Evolutionary conservation across 2,329 filamentous ascomycete genomes (phyloP).

Genomic region (Fusarium verticillioides): DNA sequence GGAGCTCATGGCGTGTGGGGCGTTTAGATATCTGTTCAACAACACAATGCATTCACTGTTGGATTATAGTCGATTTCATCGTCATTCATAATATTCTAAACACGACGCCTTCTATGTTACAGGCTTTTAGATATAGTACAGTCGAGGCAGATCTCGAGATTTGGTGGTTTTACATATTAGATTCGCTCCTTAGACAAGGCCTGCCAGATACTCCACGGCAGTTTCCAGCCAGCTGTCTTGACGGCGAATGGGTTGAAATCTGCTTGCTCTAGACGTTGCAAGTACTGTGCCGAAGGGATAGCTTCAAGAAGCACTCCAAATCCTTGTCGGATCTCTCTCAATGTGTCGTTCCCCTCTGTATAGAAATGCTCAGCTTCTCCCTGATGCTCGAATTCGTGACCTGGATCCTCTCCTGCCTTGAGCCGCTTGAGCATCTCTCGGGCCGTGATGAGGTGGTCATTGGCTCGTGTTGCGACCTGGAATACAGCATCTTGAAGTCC

Average conservation of each 20-base stretch:
- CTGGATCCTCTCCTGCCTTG: conserved; percentile 76
- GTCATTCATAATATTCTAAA: conserved; percentile 16
- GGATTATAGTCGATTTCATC: background rate
- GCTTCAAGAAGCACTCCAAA: conserved; percentile 87
- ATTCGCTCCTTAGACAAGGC: conserved; percentile 61
- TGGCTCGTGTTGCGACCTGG: conserved; percentile 89
- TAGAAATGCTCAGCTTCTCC: conserved; percentile 76
- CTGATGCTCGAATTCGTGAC: conserved; percentile 90
- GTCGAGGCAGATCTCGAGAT: background rate
- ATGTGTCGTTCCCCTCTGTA: conserved; percentile 51
- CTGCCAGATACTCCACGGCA: conserved; percentile 80
- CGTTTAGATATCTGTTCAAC: background rate
- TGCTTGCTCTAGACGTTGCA: conserved; percentile 78
- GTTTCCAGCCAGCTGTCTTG: conserved; percentile 75
- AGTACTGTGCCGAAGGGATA: conserved; percentile 80
- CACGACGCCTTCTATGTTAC: conserved; percentile 26
- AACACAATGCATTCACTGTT: background rate
- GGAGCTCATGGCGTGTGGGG: conserved; percentile 31
- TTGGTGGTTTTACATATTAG: conserved; percentile 42
- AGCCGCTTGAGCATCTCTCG: conserved; percentile 90
- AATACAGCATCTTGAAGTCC: conserved; percentile 93
- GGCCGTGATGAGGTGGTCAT: conserved; percentile 94
- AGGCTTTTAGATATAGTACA: conserved; percentile 8
- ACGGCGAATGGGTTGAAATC: conserved; percentile 86
- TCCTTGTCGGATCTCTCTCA: conserved; percentile 64